Evolutionary conservation across 2,329 filamentous ascomycete species (phyloP).

Genomic region (Aspergillus sp.): DNA sequence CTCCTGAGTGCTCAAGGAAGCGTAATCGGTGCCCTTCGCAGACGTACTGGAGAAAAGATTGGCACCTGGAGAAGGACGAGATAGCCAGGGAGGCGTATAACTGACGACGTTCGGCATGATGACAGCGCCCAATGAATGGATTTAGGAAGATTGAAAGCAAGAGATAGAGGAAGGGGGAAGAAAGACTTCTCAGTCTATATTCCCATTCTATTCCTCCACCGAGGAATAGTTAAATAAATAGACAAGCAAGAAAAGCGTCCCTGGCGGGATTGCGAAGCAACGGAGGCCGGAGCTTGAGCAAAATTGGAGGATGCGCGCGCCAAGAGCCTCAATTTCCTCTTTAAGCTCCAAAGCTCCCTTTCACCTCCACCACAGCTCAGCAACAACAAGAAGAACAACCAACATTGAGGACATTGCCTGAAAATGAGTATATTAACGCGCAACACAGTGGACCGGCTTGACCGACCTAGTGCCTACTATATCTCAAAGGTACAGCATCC

Average conservation of each 20-base stretch:
- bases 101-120: conserved; percentile 78
- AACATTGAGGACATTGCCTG: neutral
- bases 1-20: conserved; percentile 19
- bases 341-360: neutral
- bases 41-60: conserved; percentile 61
- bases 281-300: neutral
- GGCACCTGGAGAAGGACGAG: conserved; percentile 67
- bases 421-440: neutral
- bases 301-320: neutral
- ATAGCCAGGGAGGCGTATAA: conserved; percentile 83
- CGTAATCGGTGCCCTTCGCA: conserved; percentile 30
- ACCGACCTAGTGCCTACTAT: conserved; percentile 93
- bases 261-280: neutral
- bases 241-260: neutral
- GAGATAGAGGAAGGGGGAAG: neutral
- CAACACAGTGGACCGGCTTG: conserved; percentile 81
- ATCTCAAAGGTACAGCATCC: conserved; percentile 58
- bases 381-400: neutral
- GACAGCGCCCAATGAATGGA: conserved; percentile 2
- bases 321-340: neutral
- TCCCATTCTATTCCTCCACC: neutral
- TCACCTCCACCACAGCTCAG: neutral
- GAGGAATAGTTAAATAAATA: neutral
- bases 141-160: conserved; percentile 2
- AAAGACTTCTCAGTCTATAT: neutral